Base-by-base conservation (phyloP, 129 eudicot genomes). In the Smallanthus sonchifolius region DNA sequence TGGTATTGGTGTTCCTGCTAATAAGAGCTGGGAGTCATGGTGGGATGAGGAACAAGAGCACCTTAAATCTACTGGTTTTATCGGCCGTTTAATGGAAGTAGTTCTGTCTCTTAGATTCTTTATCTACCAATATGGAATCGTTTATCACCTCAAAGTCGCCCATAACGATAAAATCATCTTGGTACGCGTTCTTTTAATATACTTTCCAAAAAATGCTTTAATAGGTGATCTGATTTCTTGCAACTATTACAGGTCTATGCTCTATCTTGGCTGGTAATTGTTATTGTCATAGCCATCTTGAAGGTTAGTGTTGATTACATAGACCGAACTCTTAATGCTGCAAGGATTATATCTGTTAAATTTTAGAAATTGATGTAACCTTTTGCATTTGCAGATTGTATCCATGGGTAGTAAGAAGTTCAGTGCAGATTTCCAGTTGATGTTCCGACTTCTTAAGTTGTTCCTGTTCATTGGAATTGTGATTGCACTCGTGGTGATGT, bases 11-110 rank as follows among this genome's bases (percentile, higher is more conserved):
- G 96, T 94, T 62, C 97, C 99, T 0, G 97, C 99, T 54, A 84
- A 78, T 77, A 94, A 91, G 86, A 94, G 99, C 62, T 94, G 99
- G 99, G 99, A 94, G 51, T 94, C 99, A 0, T 94, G 99, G 99
- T 94, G 99, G 99, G 93, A 85, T 38, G 99, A 94, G 76, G 99
- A 94, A 75, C 99, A 88, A 42, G 97, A 88, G 75, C 99, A 94
- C 78, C 84, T 94, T 14, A 81, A 85, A 71, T 75, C 70, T 82
- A 91, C 99, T 1, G 99, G 99, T 34, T n/a, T 84, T 2, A 7
- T 80, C 24, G 97, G 99, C 43, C 82, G 88, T 61, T 17, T 94
- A 9, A 83, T 75, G 76, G 99, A 94, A 86, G 68, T 91, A 42
- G 1, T 94, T 38, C 91, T 94, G 8, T 76, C 99, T 69, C 55